Conservation (phyloP, 768 basidiomycete species). For the Suillus alpinus region DNA sequence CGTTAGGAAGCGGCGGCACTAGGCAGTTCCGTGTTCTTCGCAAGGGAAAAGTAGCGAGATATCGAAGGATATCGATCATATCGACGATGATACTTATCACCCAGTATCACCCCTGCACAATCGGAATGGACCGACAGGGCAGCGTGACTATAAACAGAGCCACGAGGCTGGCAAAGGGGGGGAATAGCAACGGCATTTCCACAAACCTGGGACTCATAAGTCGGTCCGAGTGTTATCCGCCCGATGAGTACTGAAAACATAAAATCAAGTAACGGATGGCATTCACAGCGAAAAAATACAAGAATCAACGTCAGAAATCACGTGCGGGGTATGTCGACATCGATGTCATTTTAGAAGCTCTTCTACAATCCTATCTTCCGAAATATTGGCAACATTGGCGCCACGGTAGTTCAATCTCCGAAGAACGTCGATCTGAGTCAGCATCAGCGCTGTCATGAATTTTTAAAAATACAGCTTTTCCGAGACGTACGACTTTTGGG, state of each 20-base stretch:
- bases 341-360: constrained; percentile 66
- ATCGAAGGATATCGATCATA: background rate
- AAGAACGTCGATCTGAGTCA: constrained; percentile 76
- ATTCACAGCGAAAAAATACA: constrained; percentile 25
- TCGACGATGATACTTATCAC: background rate
- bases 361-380: constrained; percentile 82
- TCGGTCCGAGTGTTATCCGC: constrained; percentile 9
- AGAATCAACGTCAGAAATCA: constrained; percentile 17
- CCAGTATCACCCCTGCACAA: background rate
- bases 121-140: constrained; percentile 1
- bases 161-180: background rate
- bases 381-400: constrained; percentile 72
- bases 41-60: background rate
- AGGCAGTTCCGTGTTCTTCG: background rate
- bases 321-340: constrained; percentile 25
- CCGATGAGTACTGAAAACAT: constrained; percentile 10
- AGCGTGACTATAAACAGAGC: background rate
- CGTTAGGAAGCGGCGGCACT: background rate
- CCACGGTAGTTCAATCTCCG: constrained; percentile 86
- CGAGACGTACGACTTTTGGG: constrained; percentile 74
- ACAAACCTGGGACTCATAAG: background rate
- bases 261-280: constrained; percentile 9
- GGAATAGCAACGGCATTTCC: background rate
- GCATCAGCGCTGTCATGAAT: constrained; percentile 7
- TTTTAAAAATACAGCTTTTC: background rate